Base-by-base conservation (phyloP, 2,329 filamentous ascomycete species). In the Cercospora sojina region DNA sequence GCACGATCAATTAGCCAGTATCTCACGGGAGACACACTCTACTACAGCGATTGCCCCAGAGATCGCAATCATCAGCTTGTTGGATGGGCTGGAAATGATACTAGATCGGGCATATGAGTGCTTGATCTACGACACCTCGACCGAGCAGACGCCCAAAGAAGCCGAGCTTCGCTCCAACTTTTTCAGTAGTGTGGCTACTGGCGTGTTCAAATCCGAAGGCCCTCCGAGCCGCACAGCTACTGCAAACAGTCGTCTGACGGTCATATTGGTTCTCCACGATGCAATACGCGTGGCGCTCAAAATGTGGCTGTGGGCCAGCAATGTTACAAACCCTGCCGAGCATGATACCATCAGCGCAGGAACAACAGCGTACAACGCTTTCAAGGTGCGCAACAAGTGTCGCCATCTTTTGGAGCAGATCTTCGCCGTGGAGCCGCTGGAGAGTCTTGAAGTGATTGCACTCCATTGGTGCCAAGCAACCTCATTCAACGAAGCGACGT, bases 221-320 rank as follows among this genome's bases (percentile, higher is more conserved):
- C 88, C 86, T 1, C 71, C 74, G 67, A 85, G 88, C n/a, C 88
- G 93, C 58, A 92, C 89, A 66, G 88, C 90, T 7, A 93, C 91
- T n/a, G 93, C 93, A 8, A 99, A 98, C 74, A 94, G 95, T 73
- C 88, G 94, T 55, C 84, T 99, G 23, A 98, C 95, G 0, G 94
- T 99, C 20, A 84, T 97, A 51, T 84, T 99, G n/a, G 96, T 93
- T 10, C 97, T 99, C 76, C 94, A 98, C 78, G 96, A 99, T 77
- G 92, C 93, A 1, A 92, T 98, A 66, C 88, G 92, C 25, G 91
- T 96, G 59, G 97, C 93, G 78, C 96, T 96, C 76, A 88, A 85
- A 12, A 97, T 99, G 61, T 99, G 96, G 95, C 91, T 91, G 0
- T 99, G 95, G 94, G 92, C 86, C 13, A 86, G 91, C 5, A 87